Evolutionary conservation across 768 basidiomycete genomes (phyloP).

Genomic region (Tylopilus cervinicoccineus): DNA sequence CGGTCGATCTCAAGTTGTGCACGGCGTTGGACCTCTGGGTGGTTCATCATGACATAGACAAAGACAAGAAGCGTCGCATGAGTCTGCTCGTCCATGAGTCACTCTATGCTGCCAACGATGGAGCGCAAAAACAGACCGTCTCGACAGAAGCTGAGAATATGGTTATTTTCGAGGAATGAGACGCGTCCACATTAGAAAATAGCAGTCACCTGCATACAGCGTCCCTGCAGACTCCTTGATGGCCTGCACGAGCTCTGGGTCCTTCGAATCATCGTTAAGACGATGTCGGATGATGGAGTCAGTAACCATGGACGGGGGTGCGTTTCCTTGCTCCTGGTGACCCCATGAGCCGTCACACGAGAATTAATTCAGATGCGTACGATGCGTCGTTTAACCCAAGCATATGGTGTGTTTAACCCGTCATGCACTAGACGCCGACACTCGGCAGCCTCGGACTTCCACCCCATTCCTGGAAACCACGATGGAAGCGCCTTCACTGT

Average conservation of each 20-base stretch:
- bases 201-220: background rate
- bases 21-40: slow-evolving; percentile 26
- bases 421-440: slow-evolving; percentile 7
- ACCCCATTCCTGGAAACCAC: slow-evolving; percentile 27
- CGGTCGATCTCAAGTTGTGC: slow-evolving; percentile 33
- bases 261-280: slow-evolving; percentile 3
- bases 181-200: background rate
- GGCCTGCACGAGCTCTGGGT: slow-evolving; percentile 1
- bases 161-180: background rate
- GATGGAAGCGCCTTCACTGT: slow-evolving; percentile 18
- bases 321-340: slow-evolving; percentile 6
- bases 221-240: background rate
- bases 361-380: background rate
- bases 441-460: slow-evolving; percentile 14
- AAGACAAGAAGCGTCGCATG: slow-evolving; percentile 15
- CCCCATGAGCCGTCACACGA: background rate
- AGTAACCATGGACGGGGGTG: slow-evolving; percentile 11
- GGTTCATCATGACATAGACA: slow-evolving; percentile 28
- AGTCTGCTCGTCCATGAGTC: background rate
- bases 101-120: no score
- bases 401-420: slow-evolving; percentile 10
- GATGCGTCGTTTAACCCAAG: slow-evolving; percentile 3
- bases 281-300: slow-evolving; percentile 10
- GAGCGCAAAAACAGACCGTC: background rate
- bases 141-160: background rate